Percentiles rank a stretch among this genome's conserved stretches.
Conservation (phyloP, 1,139 yeast genomes). For the Geotrichum carabidarum region DNA sequence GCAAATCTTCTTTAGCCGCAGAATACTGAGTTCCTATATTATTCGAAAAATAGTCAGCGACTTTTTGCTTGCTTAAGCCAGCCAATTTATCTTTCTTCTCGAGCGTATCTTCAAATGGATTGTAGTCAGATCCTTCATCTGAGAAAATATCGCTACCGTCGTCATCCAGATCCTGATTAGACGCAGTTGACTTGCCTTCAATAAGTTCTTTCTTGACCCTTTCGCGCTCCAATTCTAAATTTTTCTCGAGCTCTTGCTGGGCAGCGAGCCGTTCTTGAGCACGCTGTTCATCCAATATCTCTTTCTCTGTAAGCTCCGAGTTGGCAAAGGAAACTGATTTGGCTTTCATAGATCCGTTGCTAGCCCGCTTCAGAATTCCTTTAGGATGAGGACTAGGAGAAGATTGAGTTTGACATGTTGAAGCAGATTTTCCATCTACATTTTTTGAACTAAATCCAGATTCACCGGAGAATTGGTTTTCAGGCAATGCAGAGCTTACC, state of each 20-base stretch:
- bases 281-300: background rate
- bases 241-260: background rate
- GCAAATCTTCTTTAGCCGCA: no score
- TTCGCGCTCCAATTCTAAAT: background rate
- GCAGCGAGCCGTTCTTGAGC: background rate
- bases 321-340: background rate
- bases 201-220: background rate
- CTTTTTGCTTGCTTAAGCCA: no score
- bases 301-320: background rate
- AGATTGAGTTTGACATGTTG: no score
- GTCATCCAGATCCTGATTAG: background rate
- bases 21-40: background rate
- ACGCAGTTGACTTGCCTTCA: background rate
- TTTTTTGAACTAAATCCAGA: no score
- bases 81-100: no score
- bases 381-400: no score
- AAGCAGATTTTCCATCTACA: no score
- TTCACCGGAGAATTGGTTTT: no score
- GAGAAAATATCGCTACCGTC: constrained; percentile 3
- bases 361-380: no score
- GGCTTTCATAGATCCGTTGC: background rate
- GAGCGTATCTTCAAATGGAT: background rate
- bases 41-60: background rate
- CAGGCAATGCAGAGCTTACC: no score
- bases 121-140: constrained; percentile 2